A percentile compares a stretch with the other conserved stretches of the same genome.
These are phyloP conservation scores for Cardiospermum halicacabum DNA, from an alignment of 345 rosid species.

Conservation along the genomic window DNA sequence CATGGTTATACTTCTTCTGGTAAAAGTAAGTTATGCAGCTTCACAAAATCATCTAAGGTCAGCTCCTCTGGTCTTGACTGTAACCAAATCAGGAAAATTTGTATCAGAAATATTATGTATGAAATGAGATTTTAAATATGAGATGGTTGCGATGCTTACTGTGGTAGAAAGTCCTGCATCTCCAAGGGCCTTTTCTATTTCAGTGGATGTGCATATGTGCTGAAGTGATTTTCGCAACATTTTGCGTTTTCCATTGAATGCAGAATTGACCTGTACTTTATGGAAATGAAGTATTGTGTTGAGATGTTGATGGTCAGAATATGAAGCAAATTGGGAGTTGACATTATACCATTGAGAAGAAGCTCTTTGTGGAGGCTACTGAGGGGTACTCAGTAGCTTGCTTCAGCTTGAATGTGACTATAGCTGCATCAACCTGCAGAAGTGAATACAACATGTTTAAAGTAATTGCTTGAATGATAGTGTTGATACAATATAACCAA, in stretches of 20 bases:
- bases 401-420: slow-evolving; percentile 77
- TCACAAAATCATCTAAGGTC: slow-evolving; percentile 72
- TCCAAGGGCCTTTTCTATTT: slow-evolving; percentile 68
- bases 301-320: too few species aligned
- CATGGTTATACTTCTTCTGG: slow-evolving; percentile 29
- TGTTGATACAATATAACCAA: background rate
- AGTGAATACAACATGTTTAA: slow-evolving; percentile 6
- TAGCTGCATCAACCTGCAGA: slow-evolving; percentile 89
- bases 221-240: slow-evolving; percentile 82
- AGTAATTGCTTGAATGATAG: background rate
- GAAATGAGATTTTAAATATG: background rate
- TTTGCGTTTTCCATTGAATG: slow-evolving; percentile 82
- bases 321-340: background rate
- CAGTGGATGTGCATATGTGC: slow-evolving; percentile 59
- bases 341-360: slow-evolving; percentile 81
- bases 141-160: slow-evolving; percentile 34
- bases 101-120: background rate
- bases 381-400: slow-evolving; percentile 67
- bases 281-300: background rate
- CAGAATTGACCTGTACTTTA: slow-evolving; percentile 66
- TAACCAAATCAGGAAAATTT: slow-evolving; percentile 8
- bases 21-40: slow-evolving; percentile 63
- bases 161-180: slow-evolving; percentile 59
- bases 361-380: slow-evolving; percentile 68
- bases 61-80: slow-evolving; percentile 99